Percentiles rank a stretch among this genome's conserved stretches.
These are phyloP conservation scores for Eutreptiella sp. DNA, from an alignment of 208 protist species.

Conservation along the genomic window DNA sequence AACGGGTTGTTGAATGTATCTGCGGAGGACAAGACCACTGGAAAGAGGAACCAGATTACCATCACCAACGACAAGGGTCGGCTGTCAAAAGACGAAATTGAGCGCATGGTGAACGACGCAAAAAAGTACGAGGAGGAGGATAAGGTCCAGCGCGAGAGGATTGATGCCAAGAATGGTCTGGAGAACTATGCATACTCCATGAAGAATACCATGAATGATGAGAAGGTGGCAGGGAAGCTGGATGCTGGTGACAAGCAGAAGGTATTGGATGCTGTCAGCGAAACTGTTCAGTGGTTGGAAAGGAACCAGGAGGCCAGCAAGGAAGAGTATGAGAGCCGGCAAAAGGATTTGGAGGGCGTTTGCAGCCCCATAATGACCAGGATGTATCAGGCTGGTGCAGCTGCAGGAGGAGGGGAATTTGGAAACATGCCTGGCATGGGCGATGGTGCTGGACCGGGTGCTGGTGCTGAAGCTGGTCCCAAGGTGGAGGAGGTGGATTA, in stretches of 20 bases:
- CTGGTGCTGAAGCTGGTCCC: not conserved
- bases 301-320: slow-evolving; percentile 52
- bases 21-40: slow-evolving; percentile 39
- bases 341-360: slow-evolving; percentile 45
- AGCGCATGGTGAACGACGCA: slow-evolving; percentile 84
- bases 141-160: slow-evolving; percentile 37
- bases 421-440: slow-evolving; percentile 36
- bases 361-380: slow-evolving; percentile 88
- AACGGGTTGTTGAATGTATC: slow-evolving; percentile 48
- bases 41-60: slow-evolving; percentile 44
- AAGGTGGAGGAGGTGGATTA: slow-evolving; percentile 23
- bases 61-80: slow-evolving; percentile 85
- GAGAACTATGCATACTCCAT: slow-evolving; percentile 85
- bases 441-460: not conserved
- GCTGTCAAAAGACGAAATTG: slow-evolving; percentile 83
- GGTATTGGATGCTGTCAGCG: slow-evolving; percentile 58
- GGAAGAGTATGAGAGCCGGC: slow-evolving; percentile 48
- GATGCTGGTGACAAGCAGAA: slow-evolving; percentile 45
- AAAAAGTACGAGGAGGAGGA: slow-evolving; percentile 81
- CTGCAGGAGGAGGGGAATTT: too few species aligned
- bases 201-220: slow-evolving; percentile 66
- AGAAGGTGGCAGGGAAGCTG: slow-evolving; percentile 61
- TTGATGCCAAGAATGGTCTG: slow-evolving; percentile 73
- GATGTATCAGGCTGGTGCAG: slow-evolving; percentile 69
- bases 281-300: slow-evolving; percentile 49